Base-by-base conservation (phyloP, 1,284 basidiomycete species). In the Stygiomarasmius scandens region DNA sequence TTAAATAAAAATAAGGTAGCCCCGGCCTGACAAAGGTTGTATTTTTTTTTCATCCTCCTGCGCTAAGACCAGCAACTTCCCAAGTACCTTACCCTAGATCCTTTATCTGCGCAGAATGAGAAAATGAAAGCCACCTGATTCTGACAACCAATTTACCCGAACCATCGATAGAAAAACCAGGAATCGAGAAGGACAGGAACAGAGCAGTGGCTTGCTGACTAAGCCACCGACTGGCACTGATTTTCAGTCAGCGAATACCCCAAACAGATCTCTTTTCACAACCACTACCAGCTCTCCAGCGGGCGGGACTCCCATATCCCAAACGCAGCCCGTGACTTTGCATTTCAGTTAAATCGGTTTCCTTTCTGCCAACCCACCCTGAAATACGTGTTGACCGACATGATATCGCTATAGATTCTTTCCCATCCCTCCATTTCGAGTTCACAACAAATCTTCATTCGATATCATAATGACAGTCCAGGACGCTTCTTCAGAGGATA, bases 401-500 rank as follows among this genome's bases (percentile, higher is more conserved):
- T 60, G 52, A 54, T 52, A 51, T 60, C 58, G 58, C 52, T 60
- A 23, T 60, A 60, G 58, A 60, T 60, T 49, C 44, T 38, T 43
- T 52, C 25, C 45, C 49, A 57, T 57, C 47, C 23, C 52, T 22
- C 36, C 29, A 41, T 52, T 48, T 47, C 36, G 50, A 46, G 36
- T 46, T 19, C 38, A 41, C 38, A 41, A 19, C 38, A 41, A 52
- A 52, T 47, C 29, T 49, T 47, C 52, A 64, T 63, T 62, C 65
- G 46, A 58, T 61, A 58, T 62, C 63, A 83, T 83, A 80, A 67
- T 71, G 58, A 48, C 52, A n/a, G 66, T 70, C 47, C 70, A 71
- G 62, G 79, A 80, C 61, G 67, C 76, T 50, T 24, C 58, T 16
- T 71, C 77, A 63, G 71, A 76, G 62, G 82, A 86, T 61, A 75